Conservation (phyloP, 331 rosid genomes). For the Malus hybrid region DNA sequence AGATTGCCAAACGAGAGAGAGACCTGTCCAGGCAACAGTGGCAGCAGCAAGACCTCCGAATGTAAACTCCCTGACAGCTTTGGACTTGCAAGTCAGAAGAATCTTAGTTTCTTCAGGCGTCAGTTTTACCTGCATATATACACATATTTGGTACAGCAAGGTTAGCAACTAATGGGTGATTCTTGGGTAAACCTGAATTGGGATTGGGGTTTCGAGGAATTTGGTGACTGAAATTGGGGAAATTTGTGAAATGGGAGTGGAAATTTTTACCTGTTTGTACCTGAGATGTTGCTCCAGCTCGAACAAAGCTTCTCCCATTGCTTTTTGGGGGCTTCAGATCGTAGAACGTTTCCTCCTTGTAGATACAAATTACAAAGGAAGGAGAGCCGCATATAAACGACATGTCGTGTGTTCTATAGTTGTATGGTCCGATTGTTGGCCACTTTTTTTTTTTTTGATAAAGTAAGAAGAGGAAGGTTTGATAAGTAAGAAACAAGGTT, state of each 20-base stretch:
- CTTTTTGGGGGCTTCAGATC: neutral
- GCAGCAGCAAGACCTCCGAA: constrained; percentile 32
- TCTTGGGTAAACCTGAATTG: neutral
- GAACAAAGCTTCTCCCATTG: constrained; percentile 44
- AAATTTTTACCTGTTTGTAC: constrained; percentile 38
- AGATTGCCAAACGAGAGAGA: neutral
- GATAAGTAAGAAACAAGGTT: constrained; percentile 31
- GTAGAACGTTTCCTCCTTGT: neutral
- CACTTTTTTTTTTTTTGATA: neutral
- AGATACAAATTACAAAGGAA: neutral
- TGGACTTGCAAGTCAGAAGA: constrained; percentile 36
- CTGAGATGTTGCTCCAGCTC: constrained; percentile 44
- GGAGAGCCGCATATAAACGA: too few species aligned
- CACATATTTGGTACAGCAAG: neutral
- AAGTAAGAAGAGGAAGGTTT: constrained; percentile 54
- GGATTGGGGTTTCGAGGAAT: neutral
- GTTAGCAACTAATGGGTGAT: neutral
- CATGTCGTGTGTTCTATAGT: too few species aligned
- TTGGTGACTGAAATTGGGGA: neutral
- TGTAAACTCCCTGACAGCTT: constrained; percentile 17
- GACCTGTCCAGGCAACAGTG: constrained; percentile 48
- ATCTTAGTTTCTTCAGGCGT: constrained; percentile 40
- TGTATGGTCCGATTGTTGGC: too few species aligned
- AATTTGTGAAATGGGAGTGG: neutral
- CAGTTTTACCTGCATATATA: constrained; percentile 27